Base-by-base conservation (phyloP, 352 stramenopile species). In the Pythium pyrilobum region DNA sequence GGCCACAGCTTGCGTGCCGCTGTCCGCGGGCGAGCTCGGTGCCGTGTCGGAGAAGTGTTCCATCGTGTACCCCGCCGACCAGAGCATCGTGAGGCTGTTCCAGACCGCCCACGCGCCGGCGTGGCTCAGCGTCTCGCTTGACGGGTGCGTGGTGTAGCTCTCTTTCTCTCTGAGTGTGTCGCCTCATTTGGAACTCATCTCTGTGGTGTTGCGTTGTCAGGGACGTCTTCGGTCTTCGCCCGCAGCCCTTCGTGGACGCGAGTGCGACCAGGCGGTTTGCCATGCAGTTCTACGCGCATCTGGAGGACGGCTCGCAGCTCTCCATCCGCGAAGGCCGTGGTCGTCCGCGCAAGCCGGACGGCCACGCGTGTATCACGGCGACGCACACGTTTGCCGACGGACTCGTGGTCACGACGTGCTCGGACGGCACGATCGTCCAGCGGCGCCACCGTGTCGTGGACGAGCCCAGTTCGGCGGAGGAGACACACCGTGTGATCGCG, bases 41-140 rank as follows among this genome's bases (percentile, higher is more conserved):
- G 48, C 63, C 13, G 52, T 91, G 2, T 52, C 65, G 4, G 72
- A 78, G 34, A 71, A 82, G 41, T 76, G 55, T 20, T 79, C 62
- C 28, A 62, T 72, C 33, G 66, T 85, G 34, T 90, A 77, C 45
- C 80, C 81, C 29, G 74, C 76, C 4, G 80, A 92, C 42, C 81
- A 90, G 38, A 87, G 74, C 27, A 54, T 90, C 25, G 58, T 90
- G 5, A 63, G 66, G 11, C 31, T 90, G 16, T 71, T 67, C 28
- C 71, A 85, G 29, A 82, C 66, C 0, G 62, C 71, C 3, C 59
- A 62, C 3, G 64, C 66, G 5, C 46, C 66, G 16, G 41, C 59
- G 28, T 89, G 81, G 81, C 69, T 92, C 38, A 87, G 59, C 23
- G 72, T 92, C n/a, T 78, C 85, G 24, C 77, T 76, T 5, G 45